Conservation (phyloP, 768 basidiomycete species). For the Lactifluus piperatus region DNA sequence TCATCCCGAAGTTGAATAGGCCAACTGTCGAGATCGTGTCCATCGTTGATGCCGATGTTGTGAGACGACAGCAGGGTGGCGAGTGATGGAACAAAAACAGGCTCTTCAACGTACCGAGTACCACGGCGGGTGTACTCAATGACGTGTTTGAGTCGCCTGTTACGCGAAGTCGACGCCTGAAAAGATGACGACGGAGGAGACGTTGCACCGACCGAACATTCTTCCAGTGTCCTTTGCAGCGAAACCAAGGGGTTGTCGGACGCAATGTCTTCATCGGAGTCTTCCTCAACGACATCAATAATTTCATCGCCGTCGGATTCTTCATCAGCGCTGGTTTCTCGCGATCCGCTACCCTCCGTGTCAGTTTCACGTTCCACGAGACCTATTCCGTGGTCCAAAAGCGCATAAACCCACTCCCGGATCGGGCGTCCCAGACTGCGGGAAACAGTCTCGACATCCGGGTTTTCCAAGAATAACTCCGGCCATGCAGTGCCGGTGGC, state of each 20-base stretch:
- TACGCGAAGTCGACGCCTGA: conserved; percentile 24
- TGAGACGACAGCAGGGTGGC: conserved; percentile 36
- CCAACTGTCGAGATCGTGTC: conserved; percentile 23
- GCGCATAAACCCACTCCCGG: conserved; percentile 55
- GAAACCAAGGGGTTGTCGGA: conserved; percentile 55
- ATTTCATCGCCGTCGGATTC: conserved; percentile 51
- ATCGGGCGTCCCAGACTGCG: conserved; percentile 55
- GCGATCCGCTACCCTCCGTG: conserved; percentile 22
- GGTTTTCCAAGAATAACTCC: conserved; percentile 65
- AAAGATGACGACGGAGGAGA: conserved; percentile 30
- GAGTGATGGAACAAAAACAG: conserved; percentile 43
- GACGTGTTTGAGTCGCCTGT: conserved; percentile 25
- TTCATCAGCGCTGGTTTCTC: conserved; percentile 26
- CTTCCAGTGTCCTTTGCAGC: conserved; percentile 55
- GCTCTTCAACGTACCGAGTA: conserved; percentile 51
- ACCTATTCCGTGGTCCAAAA: conserved; percentile 61
- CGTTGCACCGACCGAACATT: conserved; percentile 35
- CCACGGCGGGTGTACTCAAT: conserved; percentile 64
- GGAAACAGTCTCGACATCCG: conserved; percentile 60
- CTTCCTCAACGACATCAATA: conserved; percentile 58
- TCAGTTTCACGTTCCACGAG: conserved; percentile 32
- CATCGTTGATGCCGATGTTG: conserved; percentile 10
- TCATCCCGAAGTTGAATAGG: conserved; percentile 44
- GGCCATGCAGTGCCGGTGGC: conserved; percentile 64
- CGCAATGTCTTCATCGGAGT: conserved; percentile 38